Evolutionary conservation across 1,284 basidiomycete species (phyloP), one percentile per base, ranked within the genome.

Genomic region (Tilletia caries): DNA sequence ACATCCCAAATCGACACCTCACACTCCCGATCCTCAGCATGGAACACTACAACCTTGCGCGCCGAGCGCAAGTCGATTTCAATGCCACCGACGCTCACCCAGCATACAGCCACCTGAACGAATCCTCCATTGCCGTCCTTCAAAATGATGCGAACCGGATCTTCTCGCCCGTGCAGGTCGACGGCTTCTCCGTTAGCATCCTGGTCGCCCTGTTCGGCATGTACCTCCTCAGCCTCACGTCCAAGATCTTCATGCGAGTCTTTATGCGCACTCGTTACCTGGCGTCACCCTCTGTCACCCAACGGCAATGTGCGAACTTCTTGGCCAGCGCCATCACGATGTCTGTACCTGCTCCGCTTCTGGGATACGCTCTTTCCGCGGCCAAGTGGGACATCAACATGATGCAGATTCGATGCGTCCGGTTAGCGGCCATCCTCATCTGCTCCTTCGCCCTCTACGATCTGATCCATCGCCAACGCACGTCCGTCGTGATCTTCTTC

Each of bases 381-480:
- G 58, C 58, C 29, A 62, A 62, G 32, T 62, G 58, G 58, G 58
- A 62, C 58, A 62, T 62, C 33, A 62, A 33, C 58, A 15, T 33
- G 18, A 6, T 6, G 58, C 58, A 62, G 58, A 62, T 62, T 34
- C 29, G 58, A 33, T 20, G 29, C 32, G 32, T 62, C 18, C 29
- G 33, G 18, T 4, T 62, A 25, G 58, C 29, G 3, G 58, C 58
- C 32, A 62, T 62, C 58, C 32, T 62, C 29, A 18, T 62, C 20
- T 34, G 32, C 29, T 25, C 58, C 32, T 62, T 62, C 58, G 32
- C 32, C 29, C 58, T 62, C 29, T 62, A 33, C 58, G 58, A 62
- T 37, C 33, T 62, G 32, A 62, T 62, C 58, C 58, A 62, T 15
- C 58, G 58, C 13, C 29, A 62, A 34, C 58, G 58, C 27, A 20